Conservation (phyloP, 2,329 filamentous ascomycete species). For the Leptographium procerum region DNA sequence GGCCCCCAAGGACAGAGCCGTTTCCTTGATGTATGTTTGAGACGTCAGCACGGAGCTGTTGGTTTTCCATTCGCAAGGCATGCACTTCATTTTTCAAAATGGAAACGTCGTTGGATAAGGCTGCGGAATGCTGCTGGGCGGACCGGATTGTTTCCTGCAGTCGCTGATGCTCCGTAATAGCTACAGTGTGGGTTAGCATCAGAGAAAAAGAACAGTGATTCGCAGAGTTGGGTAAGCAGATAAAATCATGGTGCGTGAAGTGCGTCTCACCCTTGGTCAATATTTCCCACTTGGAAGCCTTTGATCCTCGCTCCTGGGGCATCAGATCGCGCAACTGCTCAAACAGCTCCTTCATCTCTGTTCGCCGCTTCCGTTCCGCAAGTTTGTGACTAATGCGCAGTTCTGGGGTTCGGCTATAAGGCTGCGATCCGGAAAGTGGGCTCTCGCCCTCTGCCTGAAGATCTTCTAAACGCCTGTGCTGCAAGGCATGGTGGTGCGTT, state of each 20-base stretch:
- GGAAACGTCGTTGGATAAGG: slow-evolving; percentile 31
- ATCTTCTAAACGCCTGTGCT: slow-evolving; percentile 60
- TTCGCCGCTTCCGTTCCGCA: slow-evolving; percentile 70
- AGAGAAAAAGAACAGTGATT: background rate
- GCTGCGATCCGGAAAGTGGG: slow-evolving; percentile 46
- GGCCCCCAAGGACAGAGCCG: slow-evolving; percentile 4
- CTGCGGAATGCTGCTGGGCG: slow-evolving; percentile 33
- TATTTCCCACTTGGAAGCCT: slow-evolving; percentile 85
- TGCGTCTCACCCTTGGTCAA: slow-evolving; percentile 60
- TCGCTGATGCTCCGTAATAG: slow-evolving; percentile 50
- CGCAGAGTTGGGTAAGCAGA: background rate
- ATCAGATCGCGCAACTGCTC: slow-evolving; percentile 69
- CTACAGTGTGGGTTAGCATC: slow-evolving; percentile 22
- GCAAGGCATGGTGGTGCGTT: slow-evolving; percentile 63
- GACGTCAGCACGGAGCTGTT: slow-evolving; percentile 30
- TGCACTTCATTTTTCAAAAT: slow-evolving; percentile 38
- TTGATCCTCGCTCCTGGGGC: slow-evolving; percentile 70
- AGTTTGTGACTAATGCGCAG: slow-evolving; percentile 76
- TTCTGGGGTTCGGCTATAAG: slow-evolving; percentile 74
- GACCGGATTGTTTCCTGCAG: slow-evolving; percentile 37
- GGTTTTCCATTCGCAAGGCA: slow-evolving; percentile 33
- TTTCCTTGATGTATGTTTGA: slow-evolving; percentile 13
- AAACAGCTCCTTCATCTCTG: slow-evolving; percentile 82
- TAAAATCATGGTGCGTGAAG: background rate
- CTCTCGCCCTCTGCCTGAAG: slow-evolving; percentile 49